phyloP scores from a whole-genome alignment of 1,139 yeast species.

The Torulaspora pretoriensis region DNA sequence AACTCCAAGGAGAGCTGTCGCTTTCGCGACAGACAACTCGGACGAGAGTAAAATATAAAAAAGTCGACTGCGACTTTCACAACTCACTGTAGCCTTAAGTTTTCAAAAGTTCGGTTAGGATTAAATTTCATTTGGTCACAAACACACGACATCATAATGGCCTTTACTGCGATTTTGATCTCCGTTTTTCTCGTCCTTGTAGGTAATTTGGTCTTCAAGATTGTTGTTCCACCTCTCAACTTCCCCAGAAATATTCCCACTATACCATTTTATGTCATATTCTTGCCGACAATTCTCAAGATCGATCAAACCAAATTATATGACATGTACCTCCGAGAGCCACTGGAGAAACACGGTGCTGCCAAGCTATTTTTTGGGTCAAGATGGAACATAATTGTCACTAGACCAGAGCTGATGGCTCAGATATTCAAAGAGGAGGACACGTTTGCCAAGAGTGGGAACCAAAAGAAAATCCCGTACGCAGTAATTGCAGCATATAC shows the following conservation, averaged over 20 bases:
- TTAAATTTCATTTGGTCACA: background rate
- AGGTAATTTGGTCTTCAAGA: slow-evolving; percentile 12
- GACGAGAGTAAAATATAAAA: slow-evolving; percentile 3
- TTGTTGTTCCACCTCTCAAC: slow-evolving; percentile 38
- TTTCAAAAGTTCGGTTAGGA: too few species aligned
- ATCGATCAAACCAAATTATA: slow-evolving; percentile 51
- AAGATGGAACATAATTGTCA: slow-evolving; percentile 56
- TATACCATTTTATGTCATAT: slow-evolving; percentile 57
- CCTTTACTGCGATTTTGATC: slow-evolving; percentile 1
- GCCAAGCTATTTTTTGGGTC: slow-evolving; percentile 60
- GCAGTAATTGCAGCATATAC: slow-evolving; percentile 54
- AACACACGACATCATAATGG: slow-evolving; percentile 1
- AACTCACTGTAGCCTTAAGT: background rate
- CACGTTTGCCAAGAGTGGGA: slow-evolving; percentile 55
- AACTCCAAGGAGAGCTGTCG: slow-evolving; percentile 3
- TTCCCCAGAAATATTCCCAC: slow-evolving; percentile 51
- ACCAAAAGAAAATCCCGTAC: slow-evolving; percentile 55
- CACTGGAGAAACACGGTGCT: slow-evolving; percentile 50
- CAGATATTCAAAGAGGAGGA: slow-evolving; percentile 50
- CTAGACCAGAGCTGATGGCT: slow-evolving; percentile 46
- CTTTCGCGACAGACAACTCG: background rate
- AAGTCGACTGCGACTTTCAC: background rate
- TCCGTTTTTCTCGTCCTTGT: slow-evolving; percentile 4
- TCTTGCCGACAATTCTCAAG: slow-evolving; percentile 44
- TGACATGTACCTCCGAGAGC: slow-evolving; percentile 40